Evolutionary conservation across 257 asterid genomes (phyloP).

Genomic region (Marsdenia floribunda): DNA sequence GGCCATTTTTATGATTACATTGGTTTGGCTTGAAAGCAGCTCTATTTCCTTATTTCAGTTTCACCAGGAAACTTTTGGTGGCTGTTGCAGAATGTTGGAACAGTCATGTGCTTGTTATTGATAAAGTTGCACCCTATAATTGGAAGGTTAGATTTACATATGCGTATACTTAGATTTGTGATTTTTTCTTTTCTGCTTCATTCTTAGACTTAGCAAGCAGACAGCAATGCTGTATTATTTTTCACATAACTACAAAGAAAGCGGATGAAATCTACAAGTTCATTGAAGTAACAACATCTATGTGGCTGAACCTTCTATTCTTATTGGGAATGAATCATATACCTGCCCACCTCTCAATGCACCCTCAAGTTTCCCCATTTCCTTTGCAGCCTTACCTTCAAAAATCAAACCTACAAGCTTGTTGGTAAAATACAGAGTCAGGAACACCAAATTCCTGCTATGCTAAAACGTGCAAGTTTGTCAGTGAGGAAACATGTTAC

Average conservation of each 20-base stretch:
- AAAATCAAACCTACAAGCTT: too few species aligned
- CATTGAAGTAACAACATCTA: neutral
- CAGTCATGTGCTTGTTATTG: slow-evolving; percentile 60
- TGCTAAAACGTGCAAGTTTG: too few species aligned
- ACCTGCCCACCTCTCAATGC: neutral
- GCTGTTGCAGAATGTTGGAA: slow-evolving; percentile 91
- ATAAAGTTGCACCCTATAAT: slow-evolving; percentile 61
- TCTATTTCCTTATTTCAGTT: slow-evolving; percentile 41
- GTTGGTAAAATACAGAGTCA: too few species aligned
- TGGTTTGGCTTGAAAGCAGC: neutral
- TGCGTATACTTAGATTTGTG: slow-evolving; percentile 1
- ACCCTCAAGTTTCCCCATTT: neutral
- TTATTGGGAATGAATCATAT: neutral
- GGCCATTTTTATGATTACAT: neutral
- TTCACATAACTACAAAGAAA: neutral
- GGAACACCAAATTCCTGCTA: too few species aligned
- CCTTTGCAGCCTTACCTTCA: neutral
- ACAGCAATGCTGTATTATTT: neutral
- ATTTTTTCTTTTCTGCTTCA: neutral
- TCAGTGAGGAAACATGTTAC: too few species aligned
- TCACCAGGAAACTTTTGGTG: slow-evolving; percentile 75
- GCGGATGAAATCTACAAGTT: neutral
- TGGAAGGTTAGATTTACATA: slow-evolving; percentile 65
- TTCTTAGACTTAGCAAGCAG: neutral
- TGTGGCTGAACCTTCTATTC: neutral